Base-by-base conservation (phyloP, 306 rosid genomes). In the Crataegus laevigata region DNA sequence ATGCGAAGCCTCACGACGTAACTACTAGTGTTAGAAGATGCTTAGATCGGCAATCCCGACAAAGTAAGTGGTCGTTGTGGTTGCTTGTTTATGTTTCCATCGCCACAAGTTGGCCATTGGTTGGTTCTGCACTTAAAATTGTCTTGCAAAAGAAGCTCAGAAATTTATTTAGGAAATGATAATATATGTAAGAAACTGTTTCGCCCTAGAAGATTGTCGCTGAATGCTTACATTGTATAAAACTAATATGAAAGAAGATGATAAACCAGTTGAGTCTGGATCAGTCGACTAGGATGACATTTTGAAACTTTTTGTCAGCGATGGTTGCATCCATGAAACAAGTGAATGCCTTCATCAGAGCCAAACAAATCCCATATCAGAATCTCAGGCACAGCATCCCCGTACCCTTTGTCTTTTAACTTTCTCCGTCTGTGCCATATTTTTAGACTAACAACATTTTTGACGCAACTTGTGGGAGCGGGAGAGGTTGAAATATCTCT, bases 91-190 rank as follows among this genome's bases (percentile, higher is more conserved):
- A 92, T 81, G 83, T 92, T 80, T 91, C 96, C 66, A 62, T 92
- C 28, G 77, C 80, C 68, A 85, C 97, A 40, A 87, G 92, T 74
- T 94, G 97, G 97, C 98, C 98, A 51, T 69, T 92, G 76, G 84
- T 90, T 26, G 96, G 97, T 83, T 93, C 96, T 59, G 92, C 88
- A 42, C 79, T 94, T 40, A 61, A 60, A 38, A 8, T 75, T 64
- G 73, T 87, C 83, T 84, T 85, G 69, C 83, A 78, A 75, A 94
- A 86, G 87, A 94, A 82, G 88, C 78, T 43, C 71, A 86, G 78
- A 81, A 66, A 74, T 81, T 52, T 75, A 70, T 66, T 28, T 43
- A 11, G 50, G 50, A 12, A 12, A 43, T 42, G 47, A 42, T 11
- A 42, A 42, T 43, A 43, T 0, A 43, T 43, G 50, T 43, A 43